A percentile compares a stretch with the other conserved stretches of the same genome.
phyloP scores from a whole-genome alignment of 345 rosid species.

The Cardamine resedifolia region DNA sequence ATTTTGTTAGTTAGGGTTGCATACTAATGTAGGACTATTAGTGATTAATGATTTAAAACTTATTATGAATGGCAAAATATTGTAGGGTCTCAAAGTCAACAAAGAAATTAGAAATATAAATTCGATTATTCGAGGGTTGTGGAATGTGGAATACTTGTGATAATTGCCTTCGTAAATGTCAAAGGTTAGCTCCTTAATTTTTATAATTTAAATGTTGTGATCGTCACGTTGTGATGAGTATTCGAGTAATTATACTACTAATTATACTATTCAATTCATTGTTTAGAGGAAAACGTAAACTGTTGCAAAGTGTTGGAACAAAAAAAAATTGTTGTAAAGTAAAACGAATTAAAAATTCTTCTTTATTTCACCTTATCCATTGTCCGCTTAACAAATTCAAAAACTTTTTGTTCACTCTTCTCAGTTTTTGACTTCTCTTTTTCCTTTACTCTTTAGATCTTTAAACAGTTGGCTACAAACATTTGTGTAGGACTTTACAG shows the following conservation, averaged over 20 bases:
- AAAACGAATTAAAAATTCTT: neutral
- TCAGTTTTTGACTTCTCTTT: constrained; percentile 10
- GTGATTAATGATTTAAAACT: neutral
- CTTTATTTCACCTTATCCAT: neutral
- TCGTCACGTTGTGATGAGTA: constrained; percentile 36
- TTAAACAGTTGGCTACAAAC: constrained; percentile 20
- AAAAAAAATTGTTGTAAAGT: constrained; percentile 8
- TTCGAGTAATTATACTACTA: neutral
- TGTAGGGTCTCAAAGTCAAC: constrained; percentile 27
- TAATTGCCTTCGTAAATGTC: constrained; percentile 23
- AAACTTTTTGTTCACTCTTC: neutral
- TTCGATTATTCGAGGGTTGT: neutral
- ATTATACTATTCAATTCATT: neutral
- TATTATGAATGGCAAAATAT: constrained; percentile 1
- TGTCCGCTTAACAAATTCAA: constrained; percentile 14
- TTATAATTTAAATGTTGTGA: constrained; percentile 24
- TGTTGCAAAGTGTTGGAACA: neutral
- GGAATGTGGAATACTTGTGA: constrained; percentile 3
- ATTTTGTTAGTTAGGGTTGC: constrained; percentile 1
- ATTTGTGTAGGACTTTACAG: constrained; percentile 6
- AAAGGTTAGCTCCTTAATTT: constrained; percentile 14
- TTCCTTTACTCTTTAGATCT: constrained; percentile 8
- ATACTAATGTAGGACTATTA: neutral
- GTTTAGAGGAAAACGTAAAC: neutral
- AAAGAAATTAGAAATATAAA: neutral